A percentile compares a stretch with the other conserved stretches of the same genome.
These are phyloP conservation scores for Penicillium steckii DNA, from an alignment of 495 filamentous ascomycete species.

Conservation along the genomic window DNA sequence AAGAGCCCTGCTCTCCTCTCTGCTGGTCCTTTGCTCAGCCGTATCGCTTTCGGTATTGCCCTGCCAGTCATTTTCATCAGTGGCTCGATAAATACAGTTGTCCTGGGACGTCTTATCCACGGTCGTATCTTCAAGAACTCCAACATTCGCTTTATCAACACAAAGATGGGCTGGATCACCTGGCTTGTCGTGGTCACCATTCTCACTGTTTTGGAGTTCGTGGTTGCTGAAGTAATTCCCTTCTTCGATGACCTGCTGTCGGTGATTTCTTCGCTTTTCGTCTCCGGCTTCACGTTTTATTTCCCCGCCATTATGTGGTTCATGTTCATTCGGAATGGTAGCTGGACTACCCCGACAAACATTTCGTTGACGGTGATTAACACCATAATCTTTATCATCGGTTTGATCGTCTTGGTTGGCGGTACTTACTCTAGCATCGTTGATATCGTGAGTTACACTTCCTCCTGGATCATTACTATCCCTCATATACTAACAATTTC, in stretches of 20 bases:
- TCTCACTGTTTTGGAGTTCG: conserved; percentile 58
- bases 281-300: conserved; percentile 12
- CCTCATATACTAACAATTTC: background rate
- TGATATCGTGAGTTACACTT: conserved; percentile 50
- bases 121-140: conserved; percentile 50
- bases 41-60: conserved; percentile 69
- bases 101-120: conserved; percentile 57
- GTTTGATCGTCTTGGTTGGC: conserved; percentile 47
- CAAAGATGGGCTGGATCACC: conserved; percentile 46
- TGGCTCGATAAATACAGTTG: conserved; percentile 56
- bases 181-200: conserved; percentile 52
- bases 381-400: conserved; percentile 14
- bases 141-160: conserved; percentile 53
- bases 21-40: conserved; percentile 53
- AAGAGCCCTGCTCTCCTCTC: conserved; percentile 62
- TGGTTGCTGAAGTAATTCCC: conserved; percentile 64
- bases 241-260: conserved; percentile 60
- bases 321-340: conserved; percentile 41
- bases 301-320: conserved; percentile 57
- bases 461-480: background rate
- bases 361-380: conserved; percentile 13
- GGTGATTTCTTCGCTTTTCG: conserved; percentile 43
- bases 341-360: conserved; percentile 29
- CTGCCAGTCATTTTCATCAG: conserved; percentile 67
- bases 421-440: conserved; percentile 52